phyloP scores from a whole-genome alignment of 176 grass and related monocot genomes.

The Puccinellia tenuiflora region DNA sequence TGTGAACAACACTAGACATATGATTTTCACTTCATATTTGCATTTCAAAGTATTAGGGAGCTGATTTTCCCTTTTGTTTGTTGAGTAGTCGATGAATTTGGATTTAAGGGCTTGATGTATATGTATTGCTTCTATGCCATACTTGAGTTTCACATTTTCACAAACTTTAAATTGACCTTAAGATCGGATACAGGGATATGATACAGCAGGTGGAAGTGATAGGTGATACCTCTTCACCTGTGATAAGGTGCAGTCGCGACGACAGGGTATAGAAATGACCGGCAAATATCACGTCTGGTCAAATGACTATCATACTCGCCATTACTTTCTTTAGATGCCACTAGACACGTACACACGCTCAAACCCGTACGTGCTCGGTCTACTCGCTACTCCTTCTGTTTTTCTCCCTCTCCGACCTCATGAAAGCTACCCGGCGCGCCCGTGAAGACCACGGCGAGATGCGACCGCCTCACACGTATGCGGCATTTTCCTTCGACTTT shows the following conservation, averaged over 20 bases:
- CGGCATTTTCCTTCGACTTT: not conserved
- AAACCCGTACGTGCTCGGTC: not conserved
- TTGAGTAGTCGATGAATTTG: too few relatives aligned
- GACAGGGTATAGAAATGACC: not conserved
- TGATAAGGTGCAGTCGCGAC: not conserved
- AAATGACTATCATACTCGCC: not conserved
- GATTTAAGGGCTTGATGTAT: too few relatives aligned
- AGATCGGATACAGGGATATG: too few relatives aligned
- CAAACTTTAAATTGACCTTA: too few relatives aligned
- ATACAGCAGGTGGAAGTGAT: too few relatives aligned
- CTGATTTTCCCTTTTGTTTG: too few relatives aligned
- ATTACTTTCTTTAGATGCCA: conserved; percentile 5
- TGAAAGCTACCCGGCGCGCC: not conserved
- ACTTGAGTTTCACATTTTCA: too few relatives aligned
- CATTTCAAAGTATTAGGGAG: too few relatives aligned
- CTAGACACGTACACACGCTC: not conserved
- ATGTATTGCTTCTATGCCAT: too few relatives aligned
- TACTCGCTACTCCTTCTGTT: not conserved
- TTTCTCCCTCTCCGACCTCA: not conserved
- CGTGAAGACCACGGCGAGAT: not conserved
- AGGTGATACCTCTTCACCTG: not conserved
- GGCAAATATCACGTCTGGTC: not conserved
- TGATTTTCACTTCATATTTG: too few relatives aligned
- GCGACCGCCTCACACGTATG: not conserved
- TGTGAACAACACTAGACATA: too few relatives aligned